These are phyloP conservation scores for Massariosphaeria phaeospora DNA, from an alignment of 495 filamentous ascomycete species.

Conservation along the genomic window DNA sequence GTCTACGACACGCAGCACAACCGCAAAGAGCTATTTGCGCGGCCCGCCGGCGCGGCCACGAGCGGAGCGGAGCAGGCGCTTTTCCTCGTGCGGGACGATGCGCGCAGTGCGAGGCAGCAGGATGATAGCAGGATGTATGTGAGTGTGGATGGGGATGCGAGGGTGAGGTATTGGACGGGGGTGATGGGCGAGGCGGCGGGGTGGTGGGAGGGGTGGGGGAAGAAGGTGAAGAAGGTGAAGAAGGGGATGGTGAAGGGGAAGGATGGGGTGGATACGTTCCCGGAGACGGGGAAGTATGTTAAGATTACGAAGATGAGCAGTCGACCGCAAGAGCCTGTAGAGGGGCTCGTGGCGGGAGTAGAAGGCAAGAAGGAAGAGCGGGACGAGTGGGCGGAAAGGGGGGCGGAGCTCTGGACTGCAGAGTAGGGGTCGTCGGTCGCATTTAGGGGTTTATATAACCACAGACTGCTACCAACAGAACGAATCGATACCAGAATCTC, in stretches of 20 bases:
- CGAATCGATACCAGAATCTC: too few relatives aligned
- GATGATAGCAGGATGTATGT: background rate
- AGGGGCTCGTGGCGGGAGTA: too few relatives aligned
- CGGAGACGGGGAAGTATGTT: background rate
- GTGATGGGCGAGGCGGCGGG: background rate
- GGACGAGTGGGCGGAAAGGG: slow-evolving; percentile 11
- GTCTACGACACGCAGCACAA: slow-evolving; percentile 17
- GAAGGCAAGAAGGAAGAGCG: background rate
- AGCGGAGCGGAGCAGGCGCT: too few relatives aligned
- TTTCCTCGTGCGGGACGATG: too few relatives aligned
- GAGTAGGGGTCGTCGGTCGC: background rate
- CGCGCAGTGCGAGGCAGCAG: too few relatives aligned
- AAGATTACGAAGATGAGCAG: background rate
- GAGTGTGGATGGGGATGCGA: slow-evolving; percentile 11
- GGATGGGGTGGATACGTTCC: background rate
- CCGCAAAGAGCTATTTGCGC: slow-evolving; percentile 7
- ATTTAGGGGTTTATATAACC: too few relatives aligned
- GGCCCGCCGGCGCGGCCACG: background rate
- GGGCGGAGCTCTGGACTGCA: slow-evolving; percentile 17
- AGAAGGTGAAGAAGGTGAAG: background rate
- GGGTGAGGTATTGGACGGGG: slow-evolving; percentile 5
- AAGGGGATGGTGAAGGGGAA: background rate
- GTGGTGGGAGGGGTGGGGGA: slow-evolving; percentile 1
- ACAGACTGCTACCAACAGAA: too few relatives aligned
- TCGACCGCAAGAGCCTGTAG: too few relatives aligned